Evolutionary conservation across 352 stramenopile species (phyloP).

Genomic region (Phytophthora ohioensis): DNA sequence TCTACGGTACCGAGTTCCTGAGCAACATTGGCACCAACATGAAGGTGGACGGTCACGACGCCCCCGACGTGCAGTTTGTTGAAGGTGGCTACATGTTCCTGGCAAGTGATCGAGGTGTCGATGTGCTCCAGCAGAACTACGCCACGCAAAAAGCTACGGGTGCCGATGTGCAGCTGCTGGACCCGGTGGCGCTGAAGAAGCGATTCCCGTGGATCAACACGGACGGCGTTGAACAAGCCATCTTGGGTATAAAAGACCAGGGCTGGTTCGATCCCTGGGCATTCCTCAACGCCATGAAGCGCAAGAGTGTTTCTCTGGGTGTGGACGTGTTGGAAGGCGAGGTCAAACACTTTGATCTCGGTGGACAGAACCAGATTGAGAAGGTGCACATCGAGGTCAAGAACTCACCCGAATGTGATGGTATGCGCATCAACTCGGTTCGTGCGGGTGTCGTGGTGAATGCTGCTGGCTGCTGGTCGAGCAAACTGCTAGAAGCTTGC

Average conservation of each 20-base stretch:
- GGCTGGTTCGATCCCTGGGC: conserved; percentile 91
- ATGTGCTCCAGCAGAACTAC: conserved; percentile 72
- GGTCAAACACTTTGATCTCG: conserved; percentile 70
- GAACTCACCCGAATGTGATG: conserved; percentile 27
- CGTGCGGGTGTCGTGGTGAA: conserved; percentile 78
- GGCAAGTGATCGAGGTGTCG: conserved; percentile 66
- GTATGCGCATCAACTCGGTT: conserved; percentile 42
- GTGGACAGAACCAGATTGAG: conserved; percentile 61
- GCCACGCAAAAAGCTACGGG: conserved; percentile 46
- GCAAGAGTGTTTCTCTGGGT: conserved; percentile 71
- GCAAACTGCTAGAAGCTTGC: conserved; percentile 73
- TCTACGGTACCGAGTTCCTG: conserved; percentile 85
- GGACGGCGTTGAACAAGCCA: conserved; percentile 62
- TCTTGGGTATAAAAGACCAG: conserved; percentile 75
- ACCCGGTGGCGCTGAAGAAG: conserved; percentile 54
- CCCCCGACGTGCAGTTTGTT: conserved; percentile 80
- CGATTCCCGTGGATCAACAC: conserved; percentile 85
- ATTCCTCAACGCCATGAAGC: conserved; percentile 79
- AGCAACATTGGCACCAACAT: conserved; percentile 55
- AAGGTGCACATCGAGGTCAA: conserved; percentile 63
- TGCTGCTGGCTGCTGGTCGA: conserved; percentile 74
- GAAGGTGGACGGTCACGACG: conserved; percentile 61
- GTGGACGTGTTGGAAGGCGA: conserved; percentile 81
- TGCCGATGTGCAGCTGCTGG: conserved; percentile 65
- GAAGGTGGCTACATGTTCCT: conserved; percentile 87